Percentiles rank a stretch among this genome's conserved stretches.
Evolutionary conservation across 2,329 filamentous ascomycete genomes (phyloP).

Genomic region (Aspergillus floridensis): DNA sequence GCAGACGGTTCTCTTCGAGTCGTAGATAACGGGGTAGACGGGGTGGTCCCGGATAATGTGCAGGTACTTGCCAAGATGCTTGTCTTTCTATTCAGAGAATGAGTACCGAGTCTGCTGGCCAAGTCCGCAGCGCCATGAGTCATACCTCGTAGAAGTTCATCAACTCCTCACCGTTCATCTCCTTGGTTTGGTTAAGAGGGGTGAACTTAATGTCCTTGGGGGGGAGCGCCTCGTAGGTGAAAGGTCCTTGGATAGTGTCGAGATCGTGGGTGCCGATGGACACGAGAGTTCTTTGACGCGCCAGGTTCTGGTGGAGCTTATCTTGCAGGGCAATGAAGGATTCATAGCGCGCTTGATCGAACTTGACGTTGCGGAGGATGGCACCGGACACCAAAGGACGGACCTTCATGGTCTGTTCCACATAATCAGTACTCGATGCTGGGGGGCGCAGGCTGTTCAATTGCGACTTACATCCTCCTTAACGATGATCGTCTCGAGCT

Average conservation of each 20-base stretch:
- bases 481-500: constrained; percentile 79
- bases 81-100: constrained; percentile 66
- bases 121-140: not conserved
- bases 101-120: constrained; percentile 7
- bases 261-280: constrained; percentile 96
- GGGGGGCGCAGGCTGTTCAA: constrained; percentile 5
- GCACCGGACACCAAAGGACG: constrained; percentile 86
- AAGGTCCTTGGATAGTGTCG: constrained; percentile 88
- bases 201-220: constrained; percentile 91
- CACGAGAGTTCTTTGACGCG: constrained; percentile 88
- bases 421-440: constrained; percentile 1
- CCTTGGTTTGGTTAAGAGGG: constrained; percentile 85
- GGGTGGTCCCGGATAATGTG: constrained; percentile 93
- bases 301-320: constrained; percentile 95
- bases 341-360: constrained; percentile 86
- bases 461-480: constrained; percentile 55
- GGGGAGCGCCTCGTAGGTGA: constrained; percentile 89
- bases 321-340: constrained; percentile 98
- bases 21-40: constrained; percentile 93
- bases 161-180: constrained; percentile 82
- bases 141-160: constrained; percentile 83
- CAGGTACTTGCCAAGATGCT: constrained; percentile 82
- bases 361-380: constrained; percentile 84
- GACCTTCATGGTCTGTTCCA: constrained; percentile 64
- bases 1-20: constrained; percentile 80